Evolutionary conservation across 768 basidiomycete genomes (phyloP), one percentile per base, ranked within the genome.

Genomic region (Lentinula detonsa): DNA sequence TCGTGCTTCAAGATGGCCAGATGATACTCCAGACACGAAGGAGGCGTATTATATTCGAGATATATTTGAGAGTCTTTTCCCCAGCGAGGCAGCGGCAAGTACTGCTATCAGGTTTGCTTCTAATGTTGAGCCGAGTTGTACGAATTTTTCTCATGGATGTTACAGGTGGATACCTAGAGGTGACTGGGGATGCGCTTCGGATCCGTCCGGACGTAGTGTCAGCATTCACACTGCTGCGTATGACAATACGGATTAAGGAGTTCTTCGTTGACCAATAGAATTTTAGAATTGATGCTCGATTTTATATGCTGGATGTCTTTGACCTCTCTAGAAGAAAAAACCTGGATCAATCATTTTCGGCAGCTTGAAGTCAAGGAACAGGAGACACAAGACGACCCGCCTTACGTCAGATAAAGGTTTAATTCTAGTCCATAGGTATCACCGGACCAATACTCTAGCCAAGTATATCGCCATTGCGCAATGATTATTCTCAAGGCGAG

Each of bases 201-300:
- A 99, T 72, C 97, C 97, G 34, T 95, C 93, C 64, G 97, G 97
- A 34, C 82, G 97, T 54, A 94, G 92, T 64, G 96, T 98, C 70
- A 88, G 85, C 73, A 98, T 98, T 68, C 97, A 99, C 81, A 92
- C 88, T 67, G 87, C 93, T 53, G 96, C 97, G 11, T 97, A 98
- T 72, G 73, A 76, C 59, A 71, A 37, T 43, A 43, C 10, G 28
- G 55, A 40, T 31, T 56, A 56, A 35, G 46, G 46, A 18, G 18
- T 11, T n/a, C 4, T n/a, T 48, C 18, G 9, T 39, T 39, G 37
- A 39, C 42, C 37, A 39, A 39, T 39, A 39, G 42, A 43, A 11
- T 5, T 40, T 15, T 10, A 40, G 39, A 40, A 40, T 40, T 40
- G 39, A 11, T 15, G 39, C 39, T 40, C 28, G 2, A 28, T 28